phyloP scores from a whole-genome alignment of 805 yeast species.

The Ogataea populi-albae region DNA sequence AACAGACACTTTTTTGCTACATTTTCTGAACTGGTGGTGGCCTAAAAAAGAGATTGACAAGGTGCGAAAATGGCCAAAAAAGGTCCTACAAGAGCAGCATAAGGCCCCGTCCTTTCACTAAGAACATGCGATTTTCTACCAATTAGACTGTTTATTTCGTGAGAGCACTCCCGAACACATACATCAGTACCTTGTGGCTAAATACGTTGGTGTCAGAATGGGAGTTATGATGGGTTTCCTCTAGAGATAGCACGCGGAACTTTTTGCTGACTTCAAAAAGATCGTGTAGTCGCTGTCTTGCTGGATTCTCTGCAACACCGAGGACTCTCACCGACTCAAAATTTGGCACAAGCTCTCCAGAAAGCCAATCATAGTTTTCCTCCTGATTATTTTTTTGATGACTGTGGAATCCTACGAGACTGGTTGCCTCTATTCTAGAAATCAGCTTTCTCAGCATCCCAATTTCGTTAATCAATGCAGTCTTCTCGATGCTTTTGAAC shows the following conservation, averaged over 20 bases:
- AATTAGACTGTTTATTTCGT: no score
- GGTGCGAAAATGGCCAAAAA: slow-evolving; percentile 75
- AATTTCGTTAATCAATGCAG: slow-evolving; percentile 14
- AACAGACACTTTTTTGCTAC: slow-evolving; percentile 67
- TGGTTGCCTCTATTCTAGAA: slow-evolving; percentile 4
- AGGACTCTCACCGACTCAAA: slow-evolving; percentile 1
- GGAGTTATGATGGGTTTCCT: slow-evolving; percentile 5
- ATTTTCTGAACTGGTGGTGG: slow-evolving; percentile 63
- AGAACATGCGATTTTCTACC: no score
- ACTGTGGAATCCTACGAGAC: background rate
- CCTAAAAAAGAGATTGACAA: slow-evolving; percentile 71
- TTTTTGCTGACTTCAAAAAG: no score
- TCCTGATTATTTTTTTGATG: background rate
- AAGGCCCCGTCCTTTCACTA: background rate
- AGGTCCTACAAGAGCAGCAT: background rate
- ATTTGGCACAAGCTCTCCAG: background rate
- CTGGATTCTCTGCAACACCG: background rate
- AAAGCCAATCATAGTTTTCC: slow-evolving; percentile 6
- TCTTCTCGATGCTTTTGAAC: slow-evolving; percentile 9
- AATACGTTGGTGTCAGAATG: no score
- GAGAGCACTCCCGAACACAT: no score
- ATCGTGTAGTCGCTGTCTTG: background rate
- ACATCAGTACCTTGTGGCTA: no score
- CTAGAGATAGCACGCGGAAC: slow-evolving; percentile 2
- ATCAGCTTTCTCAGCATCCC: slow-evolving; percentile 13